Base-by-base conservation (phyloP, 2,329 filamentous ascomycete species). In the Ascochyta rabiei region DNA sequence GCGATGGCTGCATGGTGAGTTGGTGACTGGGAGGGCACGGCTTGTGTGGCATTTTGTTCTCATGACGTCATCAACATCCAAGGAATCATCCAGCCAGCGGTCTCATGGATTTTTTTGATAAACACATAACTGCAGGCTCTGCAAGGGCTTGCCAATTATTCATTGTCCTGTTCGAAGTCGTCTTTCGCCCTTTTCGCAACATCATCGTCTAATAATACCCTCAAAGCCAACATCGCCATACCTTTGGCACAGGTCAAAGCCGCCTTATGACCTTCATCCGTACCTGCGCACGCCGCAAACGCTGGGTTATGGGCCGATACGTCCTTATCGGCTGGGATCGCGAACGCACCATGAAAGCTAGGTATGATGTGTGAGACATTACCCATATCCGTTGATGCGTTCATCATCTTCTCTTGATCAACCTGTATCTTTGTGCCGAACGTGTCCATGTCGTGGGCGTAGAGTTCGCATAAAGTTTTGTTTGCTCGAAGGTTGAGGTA, bases 401-500 rank as follows among this genome's bases (percentile, higher is more conserved):
- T 74, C 52, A 79, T 64, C 1, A 76, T 68, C 43, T 77, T 75
- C 0, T 77, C 71, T 30, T 75, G 69, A 15, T 71, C 69, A n/a
- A 61, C 34, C n/a, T 76, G 55, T 13, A 80, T 68, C 9, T 74
- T 75, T 33, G 74, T 71, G 10, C 72, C 77, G 1, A 77, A 65
- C 0, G 57, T 51, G 2, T 66, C 68, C 81, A 83, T 83, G 39
- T 79, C 76, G 5, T 75, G 61, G 13, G 74, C 70, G 48, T 81
- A 83, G 2, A 66, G 61, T 40, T 74, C 71, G 61, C 80, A 81
- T 0, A 83, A 68, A 0, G 77, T 71, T 6, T 75, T 67, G 52
- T 82, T 83, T 6, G 76, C 66, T 19, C 77, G 74, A 16, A 83
- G 68, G 50, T 82, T 78, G 12, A 74, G 75, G 46, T 83, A 83